Conservation (phyloP, 2,329 filamentous ascomycete species). For the Aspergillus terreus region DNA sequence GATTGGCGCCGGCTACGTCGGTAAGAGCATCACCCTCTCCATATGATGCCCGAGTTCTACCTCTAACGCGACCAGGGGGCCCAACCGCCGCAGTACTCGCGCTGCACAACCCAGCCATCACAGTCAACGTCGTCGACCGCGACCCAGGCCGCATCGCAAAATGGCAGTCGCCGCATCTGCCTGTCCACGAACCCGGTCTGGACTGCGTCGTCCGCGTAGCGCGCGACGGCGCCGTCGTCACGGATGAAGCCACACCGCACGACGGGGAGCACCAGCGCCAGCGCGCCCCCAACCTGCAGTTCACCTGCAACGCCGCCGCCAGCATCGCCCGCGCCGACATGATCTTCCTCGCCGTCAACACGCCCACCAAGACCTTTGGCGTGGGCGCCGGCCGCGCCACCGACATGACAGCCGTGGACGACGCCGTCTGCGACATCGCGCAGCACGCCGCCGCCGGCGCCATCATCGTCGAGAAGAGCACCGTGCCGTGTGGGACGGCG, state of each 20-base stretch:
- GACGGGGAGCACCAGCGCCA: too few relatives aligned
- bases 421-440: conserved; percentile 65
- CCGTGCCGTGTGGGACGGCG: conserved; percentile 72
- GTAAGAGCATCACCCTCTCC: conserved; percentile 37
- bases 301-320: conserved; percentile 63
- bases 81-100: conserved; percentile 74
- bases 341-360: conserved; percentile 74
- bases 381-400: conserved; percentile 67
- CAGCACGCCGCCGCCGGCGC: conserved; percentile 62
- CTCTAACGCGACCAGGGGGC: conserved; percentile 50
- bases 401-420: conserved; percentile 69
- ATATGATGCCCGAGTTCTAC: too few relatives aligned
- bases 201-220: conserved; percentile 59
- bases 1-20: conserved; percentile 72
- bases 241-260: too few relatives aligned
- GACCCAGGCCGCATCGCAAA: conserved; percentile 62
- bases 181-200: conserved; percentile 72
- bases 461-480: conserved; percentile 79
- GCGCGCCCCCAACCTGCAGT: conserved; percentile 58
- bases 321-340: conserved; percentile 66
- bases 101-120: conserved; percentile 66
- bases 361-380: conserved; percentile 70
- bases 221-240: not conserved
- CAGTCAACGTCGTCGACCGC: conserved; percentile 71
- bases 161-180: conserved; percentile 71